Conservation (phyloP, 2,329 filamentous ascomycete species). For the Dactylonectria macrodidyma region DNA sequence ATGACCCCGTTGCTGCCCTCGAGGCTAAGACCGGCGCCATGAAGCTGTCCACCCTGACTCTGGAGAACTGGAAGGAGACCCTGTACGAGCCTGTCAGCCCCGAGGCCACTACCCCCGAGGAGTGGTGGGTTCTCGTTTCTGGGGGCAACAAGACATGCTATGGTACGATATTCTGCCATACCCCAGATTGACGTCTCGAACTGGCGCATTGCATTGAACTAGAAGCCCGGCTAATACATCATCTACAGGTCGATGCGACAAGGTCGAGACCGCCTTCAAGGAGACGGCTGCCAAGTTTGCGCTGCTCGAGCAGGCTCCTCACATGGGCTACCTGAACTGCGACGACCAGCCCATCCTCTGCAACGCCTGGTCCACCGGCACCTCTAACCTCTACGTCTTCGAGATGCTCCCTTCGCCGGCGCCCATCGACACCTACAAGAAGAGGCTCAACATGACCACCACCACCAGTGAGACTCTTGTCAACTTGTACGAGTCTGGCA, state of each 20-base stretch:
- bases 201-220: slow-evolving; percentile 13
- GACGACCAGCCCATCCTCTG: slow-evolving; percentile 82
- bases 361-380: slow-evolving; percentile 78
- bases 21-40: slow-evolving; percentile 58
- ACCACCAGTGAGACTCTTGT: slow-evolving; percentile 75
- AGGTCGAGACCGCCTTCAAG: slow-evolving; percentile 76
- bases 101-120: slow-evolving; percentile 74
- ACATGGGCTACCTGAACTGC: slow-evolving; percentile 81
- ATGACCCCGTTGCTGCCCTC: slow-evolving; percentile 58
- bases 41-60: slow-evolving; percentile 69
- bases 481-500: slow-evolving; percentile 67
- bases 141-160: slow-evolving; percentile 86
- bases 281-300: slow-evolving; percentile 76
- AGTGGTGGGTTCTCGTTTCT: slow-evolving; percentile 83
- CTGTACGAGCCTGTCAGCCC: slow-evolving; percentile 74
- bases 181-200: slow-evolving; percentile 9
- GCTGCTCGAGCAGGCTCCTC: slow-evolving; percentile 72
- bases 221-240: slow-evolving; percentile 39
- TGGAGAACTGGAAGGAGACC: slow-evolving; percentile 80
- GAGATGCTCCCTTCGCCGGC: slow-evolving; percentile 76
- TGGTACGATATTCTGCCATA: slow-evolving; percentile 58
- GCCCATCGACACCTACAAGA: slow-evolving; percentile 74
- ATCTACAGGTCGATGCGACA: slow-evolving; percentile 72
- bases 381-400: slow-evolving; percentile 78
- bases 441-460: slow-evolving; percentile 79